Base-by-base conservation (phyloP, 495 filamentous ascomycete species). In the Podospora conica region DNA sequence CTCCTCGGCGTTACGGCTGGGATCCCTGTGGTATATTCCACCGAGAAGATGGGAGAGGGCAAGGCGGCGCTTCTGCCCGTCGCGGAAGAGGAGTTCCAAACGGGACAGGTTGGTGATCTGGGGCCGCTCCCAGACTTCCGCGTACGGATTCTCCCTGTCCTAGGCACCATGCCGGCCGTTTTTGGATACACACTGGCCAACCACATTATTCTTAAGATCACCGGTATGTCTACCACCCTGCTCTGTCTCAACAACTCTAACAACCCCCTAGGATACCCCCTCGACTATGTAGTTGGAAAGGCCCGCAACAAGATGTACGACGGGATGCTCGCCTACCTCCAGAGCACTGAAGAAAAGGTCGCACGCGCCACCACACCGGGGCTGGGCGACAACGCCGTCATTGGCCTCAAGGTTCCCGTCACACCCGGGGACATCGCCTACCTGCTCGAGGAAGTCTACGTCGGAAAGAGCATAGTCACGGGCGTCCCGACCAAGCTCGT, bases 131-230 rank as follows among this genome's bases (percentile, higher is more conserved):
- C 92, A 1, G 93, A 97, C 73, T 99, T 99, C 78, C 84, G 95
- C 9, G 90, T 96, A 20, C 87, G 95, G 23, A 98, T 99, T 64
- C 78, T 99, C 55, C 95, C 95, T 0, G 95, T 99, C 0, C 77
- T 99, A 20, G 95, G 95, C 3, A 98, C 95, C 0, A 97, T 99
- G 93, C 95, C 95, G 1, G 93, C 94, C 2, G 86, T 97, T 0
- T 99, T 99, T 79, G 95, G 95, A 15, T 91, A 96, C 65, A 88
- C 87, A 1, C 83, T 89, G 25, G 95, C 95, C 1, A 99, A 97
- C 74, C 91, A 97, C 69, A 86, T 98, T 48, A 91, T 98, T 65
- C 83, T 95, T 67, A 86, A 88, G 53, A 84, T 97, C n/a, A 82
- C 92, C 1, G 80, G 80, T 80, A 68, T 57, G 70, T 58, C 66